These are phyloP conservation scores for Bertia moriformis DNA, from an alignment of 2,329 filamentous ascomycete genomes.

Conservation along the genomic window DNA sequence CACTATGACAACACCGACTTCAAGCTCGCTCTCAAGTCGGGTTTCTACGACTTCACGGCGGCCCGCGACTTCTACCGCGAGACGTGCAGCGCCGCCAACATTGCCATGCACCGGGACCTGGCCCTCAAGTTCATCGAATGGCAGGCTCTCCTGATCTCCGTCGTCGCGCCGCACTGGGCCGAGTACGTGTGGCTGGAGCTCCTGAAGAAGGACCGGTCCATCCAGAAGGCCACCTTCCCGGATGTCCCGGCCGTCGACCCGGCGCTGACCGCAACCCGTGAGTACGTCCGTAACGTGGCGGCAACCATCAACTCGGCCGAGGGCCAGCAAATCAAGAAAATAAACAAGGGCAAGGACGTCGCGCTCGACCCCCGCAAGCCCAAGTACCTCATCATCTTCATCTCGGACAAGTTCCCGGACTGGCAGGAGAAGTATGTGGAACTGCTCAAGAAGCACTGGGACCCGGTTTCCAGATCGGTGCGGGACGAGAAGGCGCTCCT, in stretches of 20 bases:
- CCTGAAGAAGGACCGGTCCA: conserved; percentile 58
- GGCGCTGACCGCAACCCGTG: conserved; percentile 60
- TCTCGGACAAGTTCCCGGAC: conserved; percentile 63
- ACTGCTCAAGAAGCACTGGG: conserved; percentile 58
- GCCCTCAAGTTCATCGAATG: conserved; percentile 71
- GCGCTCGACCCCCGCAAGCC: conserved; percentile 79
- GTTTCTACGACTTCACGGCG: conserved; percentile 78
- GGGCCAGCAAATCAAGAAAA: conserved; percentile 69
- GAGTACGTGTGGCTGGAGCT: conserved; percentile 92
- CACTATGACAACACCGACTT: conserved; percentile 71
- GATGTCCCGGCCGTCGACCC: conserved; percentile 50
- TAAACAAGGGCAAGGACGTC: conserved; percentile 78
- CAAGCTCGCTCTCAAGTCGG: conserved; percentile 73
- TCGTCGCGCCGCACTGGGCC: conserved; percentile 82
- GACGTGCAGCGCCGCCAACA: conserved; percentile 57
- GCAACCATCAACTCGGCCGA: conserved; percentile 79
- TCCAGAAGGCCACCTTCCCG: conserved; percentile 71
- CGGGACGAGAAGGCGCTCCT: conserved; percentile 68
- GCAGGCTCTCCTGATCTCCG: conserved; percentile 68
- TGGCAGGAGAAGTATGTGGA: conserved; percentile 91
- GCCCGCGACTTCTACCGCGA: conserved; percentile 87
- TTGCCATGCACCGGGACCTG: conserved; percentile 76
- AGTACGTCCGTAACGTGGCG: conserved; percentile 61
- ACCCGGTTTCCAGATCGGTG: conserved; percentile 41
- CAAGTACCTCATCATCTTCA: conserved; percentile 81